Evolutionary conservation across 306 rosid genomes (phyloP).

Genomic region (Abrus pulchellus): DNA sequence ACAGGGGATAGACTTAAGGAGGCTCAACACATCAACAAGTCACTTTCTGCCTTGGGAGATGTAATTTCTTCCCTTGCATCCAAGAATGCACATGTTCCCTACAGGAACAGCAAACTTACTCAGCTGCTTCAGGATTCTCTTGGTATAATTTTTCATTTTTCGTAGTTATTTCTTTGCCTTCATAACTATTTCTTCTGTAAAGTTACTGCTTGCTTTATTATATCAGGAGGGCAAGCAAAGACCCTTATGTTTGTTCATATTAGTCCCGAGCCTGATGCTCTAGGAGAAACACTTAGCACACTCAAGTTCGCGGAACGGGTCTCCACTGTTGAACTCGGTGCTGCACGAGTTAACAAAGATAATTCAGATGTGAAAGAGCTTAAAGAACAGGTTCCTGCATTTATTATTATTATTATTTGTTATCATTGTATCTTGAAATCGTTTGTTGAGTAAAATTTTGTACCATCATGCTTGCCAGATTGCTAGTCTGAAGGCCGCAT

Average conservation of each 20-base stretch:
- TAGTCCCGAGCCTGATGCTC: constrained; percentile 86
- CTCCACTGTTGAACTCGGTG: constrained; percentile 86
- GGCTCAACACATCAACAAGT: constrained; percentile 96
- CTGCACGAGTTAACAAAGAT: constrained; percentile 84
- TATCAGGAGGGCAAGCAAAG: constrained; percentile 90
- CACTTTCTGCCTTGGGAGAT: constrained; percentile 97
- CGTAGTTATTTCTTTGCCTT: not conserved
- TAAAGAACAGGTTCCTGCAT: constrained; percentile 77
- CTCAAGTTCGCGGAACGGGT: constrained; percentile 97
- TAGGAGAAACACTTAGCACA: constrained; percentile 92
- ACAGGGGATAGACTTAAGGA: constrained; percentile 96
- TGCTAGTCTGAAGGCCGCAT: constrained; percentile 81
- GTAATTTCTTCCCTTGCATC: constrained; percentile 91
- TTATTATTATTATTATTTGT: not conserved
- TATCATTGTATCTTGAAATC: not conserved
- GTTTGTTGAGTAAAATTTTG: not conserved
- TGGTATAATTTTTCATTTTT: constrained; percentile 58
- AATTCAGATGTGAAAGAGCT: constrained; percentile 78
- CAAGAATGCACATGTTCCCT: constrained; percentile 92
- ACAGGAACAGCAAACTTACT: constrained; percentile 95
- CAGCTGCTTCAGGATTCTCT: constrained; percentile 97
- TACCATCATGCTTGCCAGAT: constrained; percentile 55
- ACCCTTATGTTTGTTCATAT: constrained; percentile 96
- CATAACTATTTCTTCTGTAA: too few species aligned
- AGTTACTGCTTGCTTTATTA: not conserved